These are phyloP conservation scores for Xylaria castorea DNA, from an alignment of 495 filamentous ascomycete genomes.

Conservation along the genomic window DNA sequence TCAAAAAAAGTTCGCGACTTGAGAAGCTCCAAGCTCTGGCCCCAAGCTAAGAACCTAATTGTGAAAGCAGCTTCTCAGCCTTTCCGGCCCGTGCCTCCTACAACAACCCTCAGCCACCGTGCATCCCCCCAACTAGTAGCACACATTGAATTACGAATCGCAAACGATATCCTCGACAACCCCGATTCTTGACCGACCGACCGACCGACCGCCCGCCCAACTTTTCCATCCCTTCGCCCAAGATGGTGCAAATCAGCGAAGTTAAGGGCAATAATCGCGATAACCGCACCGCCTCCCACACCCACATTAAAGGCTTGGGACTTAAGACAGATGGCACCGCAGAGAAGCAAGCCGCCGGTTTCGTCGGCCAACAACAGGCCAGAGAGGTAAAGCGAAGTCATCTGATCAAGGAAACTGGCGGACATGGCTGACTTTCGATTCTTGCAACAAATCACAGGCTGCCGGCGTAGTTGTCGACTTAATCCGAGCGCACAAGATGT, in stretches of 20 bases:
- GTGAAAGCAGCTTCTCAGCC: constrained; percentile 18
- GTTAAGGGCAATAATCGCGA: constrained; percentile 95
- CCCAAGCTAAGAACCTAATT: constrained; percentile 7
- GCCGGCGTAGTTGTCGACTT: constrained; percentile 95
- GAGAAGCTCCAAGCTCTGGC: constrained; percentile 34
- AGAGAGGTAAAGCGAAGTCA: constrained; percentile 68
- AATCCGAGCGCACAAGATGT: constrained; percentile 95
- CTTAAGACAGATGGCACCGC: constrained; percentile 82
- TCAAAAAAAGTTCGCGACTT: constrained; percentile 45
- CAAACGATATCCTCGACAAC: constrained; percentile 4
- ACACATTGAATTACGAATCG: constrained; percentile 11
- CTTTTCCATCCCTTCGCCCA: constrained; percentile 35
- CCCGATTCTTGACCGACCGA: constrained; percentile 15
- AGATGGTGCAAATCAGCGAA: constrained; percentile 94
- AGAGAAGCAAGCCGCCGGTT: constrained; percentile 76
- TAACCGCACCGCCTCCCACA: constrained; percentile 93
- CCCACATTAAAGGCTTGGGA: constrained; percentile 94
- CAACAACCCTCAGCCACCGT: not conserved
- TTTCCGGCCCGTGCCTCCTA: not conserved
- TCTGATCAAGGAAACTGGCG: not conserved
- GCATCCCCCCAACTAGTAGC: not conserved
- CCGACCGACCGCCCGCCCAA: constrained; percentile 14
- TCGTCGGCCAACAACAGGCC: constrained; percentile 86
- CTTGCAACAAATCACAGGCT: constrained; percentile 56
- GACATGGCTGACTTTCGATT: constrained; percentile 28